A percentile compares a stretch with the other conserved stretches of the same genome.
These are phyloP conservation scores for Saccharomycopsis malanga DNA, from an alignment of 805 yeast species.

Conservation along the genomic window DNA sequence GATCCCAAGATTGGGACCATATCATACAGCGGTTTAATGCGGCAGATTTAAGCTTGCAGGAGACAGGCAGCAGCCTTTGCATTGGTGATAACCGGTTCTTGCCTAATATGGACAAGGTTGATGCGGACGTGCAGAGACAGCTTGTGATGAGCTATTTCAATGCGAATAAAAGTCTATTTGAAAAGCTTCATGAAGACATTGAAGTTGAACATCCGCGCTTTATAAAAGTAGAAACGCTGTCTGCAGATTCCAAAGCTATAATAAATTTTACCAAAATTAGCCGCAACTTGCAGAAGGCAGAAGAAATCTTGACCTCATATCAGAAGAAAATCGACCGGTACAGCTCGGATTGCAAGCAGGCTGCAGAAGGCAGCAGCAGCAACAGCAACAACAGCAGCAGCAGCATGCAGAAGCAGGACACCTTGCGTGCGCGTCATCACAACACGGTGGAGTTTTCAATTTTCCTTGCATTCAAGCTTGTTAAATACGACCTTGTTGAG, in stretches of 20 bases:
- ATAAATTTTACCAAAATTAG: conserved; percentile 16
- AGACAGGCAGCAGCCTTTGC: neutral
- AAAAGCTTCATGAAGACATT: conserved; percentile 4
- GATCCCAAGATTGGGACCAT: neutral
- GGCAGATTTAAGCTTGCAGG: neutral
- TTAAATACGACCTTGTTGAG: conserved; percentile 20
- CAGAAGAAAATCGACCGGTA: conserved; percentile 10
- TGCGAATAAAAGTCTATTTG: conserved; percentile 1
- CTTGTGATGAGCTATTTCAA: neutral
- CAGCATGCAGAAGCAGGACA: neutral
- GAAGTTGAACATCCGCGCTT: conserved; percentile 9
- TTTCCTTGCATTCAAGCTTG: conserved; percentile 19
- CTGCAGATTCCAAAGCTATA: neutral
- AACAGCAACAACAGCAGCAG: neutral
- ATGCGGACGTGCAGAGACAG: neutral
- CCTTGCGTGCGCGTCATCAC: conserved; percentile 2
- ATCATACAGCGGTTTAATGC: neutral
- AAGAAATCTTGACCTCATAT: conserved; percentile 15
- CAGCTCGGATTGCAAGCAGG: neutral
- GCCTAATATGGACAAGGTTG: neutral
- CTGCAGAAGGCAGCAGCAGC: neutral
- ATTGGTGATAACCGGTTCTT: neutral
- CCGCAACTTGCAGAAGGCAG: conserved; percentile 13
- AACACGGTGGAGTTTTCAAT: conserved; percentile 18
- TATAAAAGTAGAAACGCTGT: neutral